Percentiles rank a stretch among this genome's conserved stretches.
Evolutionary conservation across 345 rosid species (phyloP).

Genomic region (Corchorus olitorius): DNA sequence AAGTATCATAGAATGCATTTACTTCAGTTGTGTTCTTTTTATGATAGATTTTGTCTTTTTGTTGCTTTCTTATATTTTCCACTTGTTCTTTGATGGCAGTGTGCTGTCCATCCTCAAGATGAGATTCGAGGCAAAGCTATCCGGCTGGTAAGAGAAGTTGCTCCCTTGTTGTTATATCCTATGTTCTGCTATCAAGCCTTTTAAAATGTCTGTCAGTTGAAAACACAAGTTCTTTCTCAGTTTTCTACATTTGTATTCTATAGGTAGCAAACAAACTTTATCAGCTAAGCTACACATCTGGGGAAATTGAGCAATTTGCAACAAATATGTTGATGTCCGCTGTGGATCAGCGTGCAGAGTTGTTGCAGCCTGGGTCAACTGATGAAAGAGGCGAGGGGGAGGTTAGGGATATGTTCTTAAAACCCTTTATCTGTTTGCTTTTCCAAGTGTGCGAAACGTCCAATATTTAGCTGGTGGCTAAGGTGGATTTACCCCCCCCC

Average conservation of each 20-base stretch:
- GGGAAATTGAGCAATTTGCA: slow-evolving; percentile 82
- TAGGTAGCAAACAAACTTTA: slow-evolving; percentile 97
- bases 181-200: slow-evolving; percentile 6
- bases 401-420: slow-evolving; percentile 39
- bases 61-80: slow-evolving; percentile 27
- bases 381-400: slow-evolving; percentile 57
- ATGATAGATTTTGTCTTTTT: neutral
- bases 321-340: slow-evolving; percentile 71
- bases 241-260: slow-evolving; percentile 30
- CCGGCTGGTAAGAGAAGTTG: slow-evolving; percentile 66
- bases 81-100: slow-evolving; percentile 54
- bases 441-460: neutral
- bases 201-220: neutral
- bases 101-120: slow-evolving; percentile 92
- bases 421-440: neutral
- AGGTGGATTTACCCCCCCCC: neutral
- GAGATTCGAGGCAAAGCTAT: slow-evolving; percentile 91
- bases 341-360: slow-evolving; percentile 50
- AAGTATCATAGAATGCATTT: slow-evolving; percentile 11
- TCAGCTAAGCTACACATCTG: slow-evolving; percentile 72
- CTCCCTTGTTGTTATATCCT: slow-evolving; percentile 14
- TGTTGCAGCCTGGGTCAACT: slow-evolving; percentile 43
- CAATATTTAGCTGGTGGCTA: neutral
- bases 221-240: neutral
- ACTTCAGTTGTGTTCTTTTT: neutral